Evolutionary conservation across 2,329 filamentous ascomycete genomes (phyloP), one percentile per base, ranked within the genome.

Genomic region (Alternaria solani): DNA sequence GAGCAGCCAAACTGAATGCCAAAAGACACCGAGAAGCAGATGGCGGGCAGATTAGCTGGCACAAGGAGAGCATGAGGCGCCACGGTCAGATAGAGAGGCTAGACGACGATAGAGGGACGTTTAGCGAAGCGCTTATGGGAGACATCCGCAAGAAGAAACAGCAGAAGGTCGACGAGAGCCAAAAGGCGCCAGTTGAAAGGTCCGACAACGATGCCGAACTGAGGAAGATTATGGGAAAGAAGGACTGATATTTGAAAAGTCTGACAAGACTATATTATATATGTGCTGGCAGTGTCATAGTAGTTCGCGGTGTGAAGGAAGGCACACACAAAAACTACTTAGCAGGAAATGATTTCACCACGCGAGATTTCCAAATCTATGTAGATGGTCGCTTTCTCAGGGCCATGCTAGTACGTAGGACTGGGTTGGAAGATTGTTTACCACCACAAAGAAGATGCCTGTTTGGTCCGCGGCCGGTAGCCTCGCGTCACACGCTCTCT

Each of bases 1-100:
- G 84, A 61, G 86, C 88, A 25, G 89, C 89, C 3, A 89, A 90
- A 67, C 81, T 85, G 47, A 90, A 91, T 64, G 88, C 88, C 0
- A 83, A 87, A 66, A 80, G 81, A 62, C 85, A 87, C 54, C 80
- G 87, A 48, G 84, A 87, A 66, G 85, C 83, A 39, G 85, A 87
- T 62, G 85, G 84, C 28, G 86, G 84, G 53, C 85, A 81, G 78
- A 85, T 81, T 63, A 83, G 72, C 70, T 86, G 81, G 82, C 74
- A 84, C 52, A 85, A 86, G 57, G 85, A 88, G 78, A 83, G 78
- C 65, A 67, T 84, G 65, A 78, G 86, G 58, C 72, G 85, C 54
- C 85, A 87, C 76, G 85, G 85, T 12, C 75, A 78, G 53, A 66
- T 82, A 55, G 81, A 84, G 59, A 80, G 74, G 71, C 55, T 81